Conservation (phyloP, 169 alveolate genomes). For the Sarcocystis neurona region DNA sequence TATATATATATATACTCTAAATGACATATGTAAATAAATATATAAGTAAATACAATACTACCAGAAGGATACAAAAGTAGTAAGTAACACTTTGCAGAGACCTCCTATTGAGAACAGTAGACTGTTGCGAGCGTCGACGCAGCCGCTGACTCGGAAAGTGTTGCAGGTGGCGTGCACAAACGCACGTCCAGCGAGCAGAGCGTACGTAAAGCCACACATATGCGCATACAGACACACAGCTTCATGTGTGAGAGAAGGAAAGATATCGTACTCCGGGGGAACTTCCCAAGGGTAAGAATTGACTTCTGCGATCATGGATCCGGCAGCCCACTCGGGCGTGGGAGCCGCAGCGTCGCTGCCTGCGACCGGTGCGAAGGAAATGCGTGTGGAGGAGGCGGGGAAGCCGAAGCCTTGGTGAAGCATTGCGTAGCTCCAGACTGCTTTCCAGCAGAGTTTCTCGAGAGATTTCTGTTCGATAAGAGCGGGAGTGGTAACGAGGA, state of each 20-base stretch:
- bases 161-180: too few species aligned
- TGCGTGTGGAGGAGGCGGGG: background rate
- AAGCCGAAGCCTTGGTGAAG: conserved; percentile 51
- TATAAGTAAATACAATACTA: too few species aligned
- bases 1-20: too few species aligned
- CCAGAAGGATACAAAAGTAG: too few species aligned
- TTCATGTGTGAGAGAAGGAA: background rate
- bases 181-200: too few species aligned
- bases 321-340: conserved; percentile 57
- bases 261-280: conserved; percentile 25
- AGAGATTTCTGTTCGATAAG: conserved; percentile 42
- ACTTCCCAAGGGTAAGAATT: conserved; percentile 44
- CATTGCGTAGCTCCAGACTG: conserved; percentile 46
- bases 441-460: conserved; percentile 56
- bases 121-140: too few species aligned
- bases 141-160: too few species aligned
- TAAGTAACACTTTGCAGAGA: too few species aligned
- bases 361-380: background rate
- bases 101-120: too few species aligned
- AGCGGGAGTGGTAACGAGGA: too few species aligned
- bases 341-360: background rate
- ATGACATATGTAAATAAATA: too few species aligned
- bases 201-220: too few species aligned
- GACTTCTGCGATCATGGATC: conserved; percentile 55
- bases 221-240: background rate